Percentiles rank a stretch among this genome's conserved stretches.
Evolutionary conservation across 805 yeast genomes (phyloP).

Genomic region (Alloascoidea africana): DNA sequence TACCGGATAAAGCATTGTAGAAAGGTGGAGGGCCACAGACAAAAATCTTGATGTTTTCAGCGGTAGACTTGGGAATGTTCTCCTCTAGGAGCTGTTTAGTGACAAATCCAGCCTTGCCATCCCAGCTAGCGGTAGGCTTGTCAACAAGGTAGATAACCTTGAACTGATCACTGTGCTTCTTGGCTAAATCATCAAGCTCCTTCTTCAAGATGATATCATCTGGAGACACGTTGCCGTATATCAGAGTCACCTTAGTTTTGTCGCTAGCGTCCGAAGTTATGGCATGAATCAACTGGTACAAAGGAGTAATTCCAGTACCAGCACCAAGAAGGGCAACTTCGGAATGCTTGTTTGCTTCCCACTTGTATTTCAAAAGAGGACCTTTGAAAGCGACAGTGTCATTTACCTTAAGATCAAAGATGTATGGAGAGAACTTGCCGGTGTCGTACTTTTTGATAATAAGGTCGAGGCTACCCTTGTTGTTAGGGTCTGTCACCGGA

Average conservation of each 20-base stretch:
- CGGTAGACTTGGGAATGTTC: slow-evolving; percentile 48
- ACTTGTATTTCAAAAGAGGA: slow-evolving; percentile 82
- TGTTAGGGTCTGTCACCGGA: slow-evolving; percentile 59
- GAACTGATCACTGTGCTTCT: slow-evolving; percentile 63
- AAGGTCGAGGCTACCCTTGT: slow-evolving; percentile 63
- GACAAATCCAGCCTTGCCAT: slow-evolving; percentile 62
- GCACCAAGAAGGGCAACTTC: slow-evolving; percentile 80
- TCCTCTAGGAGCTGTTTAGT: slow-evolving; percentile 53
- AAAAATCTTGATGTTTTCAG: slow-evolving; percentile 56
- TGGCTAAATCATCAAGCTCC: slow-evolving; percentile 58
- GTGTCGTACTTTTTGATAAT: slow-evolving; percentile 72
- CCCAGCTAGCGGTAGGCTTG: slow-evolving; percentile 30
- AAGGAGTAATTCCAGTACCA: slow-evolving; percentile 94
- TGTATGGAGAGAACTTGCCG: slow-evolving; percentile 73
- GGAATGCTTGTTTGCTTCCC: slow-evolving; percentile 76
- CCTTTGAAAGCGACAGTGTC: slow-evolving; percentile 90
- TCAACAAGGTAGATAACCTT: slow-evolving; percentile 71
- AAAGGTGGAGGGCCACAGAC: slow-evolving; percentile 95
- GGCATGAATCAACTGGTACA: slow-evolving; percentile 73
- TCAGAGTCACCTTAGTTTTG: slow-evolving; percentile 73
- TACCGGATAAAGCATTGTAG: slow-evolving; percentile 78
- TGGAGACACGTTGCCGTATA: slow-evolving; percentile 66
- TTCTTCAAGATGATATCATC: slow-evolving; percentile 70
- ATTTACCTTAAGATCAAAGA: slow-evolving; percentile 52
- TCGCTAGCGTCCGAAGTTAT: slow-evolving; percentile 70